phyloP scores from a whole-genome alignment of 2,329 filamentous ascomycete genomes.

The Diaporthe nobilis region DNA sequence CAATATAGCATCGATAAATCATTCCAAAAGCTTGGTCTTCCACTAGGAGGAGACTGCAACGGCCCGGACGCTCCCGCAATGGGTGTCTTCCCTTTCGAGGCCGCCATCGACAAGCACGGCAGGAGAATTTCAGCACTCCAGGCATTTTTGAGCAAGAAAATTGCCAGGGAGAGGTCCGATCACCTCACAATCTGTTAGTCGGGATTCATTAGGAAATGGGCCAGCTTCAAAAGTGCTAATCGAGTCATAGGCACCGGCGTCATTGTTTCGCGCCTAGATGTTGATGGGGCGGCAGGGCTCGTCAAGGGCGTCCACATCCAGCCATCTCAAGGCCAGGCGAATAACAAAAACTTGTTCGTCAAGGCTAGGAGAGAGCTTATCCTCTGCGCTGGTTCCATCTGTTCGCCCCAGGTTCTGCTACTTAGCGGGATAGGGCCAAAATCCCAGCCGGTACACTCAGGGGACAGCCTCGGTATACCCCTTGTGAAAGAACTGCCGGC shows the following conservation, averaged over 20 bases:
- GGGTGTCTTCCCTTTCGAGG: slow-evolving; percentile 49
- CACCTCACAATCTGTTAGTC: slow-evolving; percentile 47
- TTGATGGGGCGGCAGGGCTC: slow-evolving; percentile 41
- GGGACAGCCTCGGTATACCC: slow-evolving; percentile 45
- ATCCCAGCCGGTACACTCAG: background rate
- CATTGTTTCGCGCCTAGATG: slow-evolving; percentile 48
- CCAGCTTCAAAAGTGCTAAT: background rate
- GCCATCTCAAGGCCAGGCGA: slow-evolving; percentile 22
- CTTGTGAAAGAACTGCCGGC: slow-evolving; percentile 46
- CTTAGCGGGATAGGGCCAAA: slow-evolving; percentile 51
- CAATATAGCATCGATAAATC: slow-evolving; percentile 46
- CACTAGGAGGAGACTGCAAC: slow-evolving; percentile 48
- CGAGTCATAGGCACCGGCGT: slow-evolving; percentile 45
- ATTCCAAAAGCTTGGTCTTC: slow-evolving; percentile 47
- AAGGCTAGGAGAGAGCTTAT: slow-evolving; percentile 50
- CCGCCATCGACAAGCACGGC: slow-evolving; percentile 47
- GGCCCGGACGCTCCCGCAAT: slow-evolving; percentile 47
- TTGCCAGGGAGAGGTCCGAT: slow-evolving; percentile 43
- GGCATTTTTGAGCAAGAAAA: slow-evolving; percentile 47
- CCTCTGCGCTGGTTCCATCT: slow-evolving; percentile 49
- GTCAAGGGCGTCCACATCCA: slow-evolving; percentile 47
- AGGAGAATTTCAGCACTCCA: slow-evolving; percentile 47
- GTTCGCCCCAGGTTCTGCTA: slow-evolving; percentile 51
- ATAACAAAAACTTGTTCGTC: slow-evolving; percentile 39
- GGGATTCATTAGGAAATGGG: background rate